A percentile compares a stretch with the other conserved stretches of the same genome.
These are phyloP conservation scores for Colletotrichum sp. DNA, from an alignment of 2,329 filamentous ascomycete genomes.

Conservation along the genomic window DNA sequence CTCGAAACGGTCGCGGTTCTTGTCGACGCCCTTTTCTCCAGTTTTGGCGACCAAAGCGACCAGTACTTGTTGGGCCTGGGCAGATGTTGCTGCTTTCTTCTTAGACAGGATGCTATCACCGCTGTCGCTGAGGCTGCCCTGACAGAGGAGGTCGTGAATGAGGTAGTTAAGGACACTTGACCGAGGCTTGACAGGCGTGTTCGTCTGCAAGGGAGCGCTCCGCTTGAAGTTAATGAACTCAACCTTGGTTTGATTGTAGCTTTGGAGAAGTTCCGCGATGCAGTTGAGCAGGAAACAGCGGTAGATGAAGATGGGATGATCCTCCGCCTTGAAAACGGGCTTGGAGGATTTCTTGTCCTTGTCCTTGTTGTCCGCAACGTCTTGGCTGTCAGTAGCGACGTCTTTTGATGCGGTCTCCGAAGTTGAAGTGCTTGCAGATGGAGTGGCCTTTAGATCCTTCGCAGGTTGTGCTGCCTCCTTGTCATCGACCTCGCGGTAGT, in stretches of 20 bases:
- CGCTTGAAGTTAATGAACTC: slow-evolving; percentile 99
- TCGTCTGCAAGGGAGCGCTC: slow-evolving; percentile 81
- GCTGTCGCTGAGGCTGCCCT: slow-evolving; percentile 67
- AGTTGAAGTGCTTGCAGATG: slow-evolving; percentile 28
- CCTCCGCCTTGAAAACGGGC: slow-evolving; percentile 83
- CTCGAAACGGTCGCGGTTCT: slow-evolving; percentile 60
- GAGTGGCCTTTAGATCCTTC: slow-evolving; percentile 46
- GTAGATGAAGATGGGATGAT: slow-evolving; percentile 96
- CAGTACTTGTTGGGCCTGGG: slow-evolving; percentile 84
- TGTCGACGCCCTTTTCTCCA: slow-evolving; percentile 72
- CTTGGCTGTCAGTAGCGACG: slow-evolving; percentile 7
- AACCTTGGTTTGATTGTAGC: slow-evolving; percentile 93
- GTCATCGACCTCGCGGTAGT: slow-evolving; percentile 92
- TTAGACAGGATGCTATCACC: slow-evolving; percentile 78
- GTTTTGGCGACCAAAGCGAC: slow-evolving; percentile 90
- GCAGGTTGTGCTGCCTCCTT: slow-evolving; percentile 61
- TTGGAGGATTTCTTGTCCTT: slow-evolving; percentile 72
- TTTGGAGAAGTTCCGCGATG: slow-evolving; percentile 85
- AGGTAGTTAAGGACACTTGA: slow-evolving; percentile 94
- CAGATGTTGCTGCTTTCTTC: slow-evolving; percentile 85
- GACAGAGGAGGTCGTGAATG: slow-evolving; percentile 75
- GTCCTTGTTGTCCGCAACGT: slow-evolving; percentile 26
- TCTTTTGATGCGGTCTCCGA: slow-evolving; percentile 16
- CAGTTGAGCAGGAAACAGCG: slow-evolving; percentile 94
- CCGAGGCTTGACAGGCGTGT: slow-evolving; percentile 91